phyloP scores from a whole-genome alignment of 805 yeast species.

The Yamadazyma laniorum region DNA sequence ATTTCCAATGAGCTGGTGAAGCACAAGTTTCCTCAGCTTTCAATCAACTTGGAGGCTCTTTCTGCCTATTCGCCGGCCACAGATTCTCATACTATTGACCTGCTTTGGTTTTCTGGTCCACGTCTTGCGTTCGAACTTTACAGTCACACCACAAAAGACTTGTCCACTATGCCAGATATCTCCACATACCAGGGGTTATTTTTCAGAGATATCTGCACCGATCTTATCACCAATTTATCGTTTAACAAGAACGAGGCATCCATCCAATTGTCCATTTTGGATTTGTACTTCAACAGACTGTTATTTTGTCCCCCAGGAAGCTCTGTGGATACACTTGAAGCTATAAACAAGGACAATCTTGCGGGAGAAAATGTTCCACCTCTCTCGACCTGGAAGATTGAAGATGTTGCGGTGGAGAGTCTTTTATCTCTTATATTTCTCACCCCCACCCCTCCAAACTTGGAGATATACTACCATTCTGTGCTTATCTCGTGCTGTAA shows the following conservation, averaged over 20 bases:
- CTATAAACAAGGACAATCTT: conserved; percentile 41
- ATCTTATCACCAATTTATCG: conserved; percentile 74
- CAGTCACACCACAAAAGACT: conserved; percentile 40
- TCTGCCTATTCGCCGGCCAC: conserved; percentile 19
- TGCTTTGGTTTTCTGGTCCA: conserved; percentile 61
- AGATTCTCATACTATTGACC: conserved; percentile 44
- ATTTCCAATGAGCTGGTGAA: conserved; percentile 39
- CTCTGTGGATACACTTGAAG: conserved; percentile 64
- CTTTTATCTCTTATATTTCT: conserved; percentile 74
- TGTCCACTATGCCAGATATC: conserved; percentile 55
- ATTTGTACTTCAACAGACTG: conserved; percentile 64
- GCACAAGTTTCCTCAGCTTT: conserved; percentile 40
- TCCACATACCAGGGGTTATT: conserved; percentile 47
- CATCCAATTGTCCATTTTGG: conserved; percentile 73
- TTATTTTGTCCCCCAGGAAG: conserved; percentile 60
- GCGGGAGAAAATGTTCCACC: conserved; percentile 40
- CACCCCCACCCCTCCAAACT: conserved; percentile 65
- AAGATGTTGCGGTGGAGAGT: conserved; percentile 83
- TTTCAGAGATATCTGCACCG: conserved; percentile 72
- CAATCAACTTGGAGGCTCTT: conserved; percentile 12
- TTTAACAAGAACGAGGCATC: conserved; percentile 88
- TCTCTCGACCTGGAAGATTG: conserved; percentile 82
- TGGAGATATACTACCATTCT: conserved; percentile 77
- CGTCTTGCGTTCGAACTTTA: conserved; percentile 63
- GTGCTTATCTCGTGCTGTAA: conserved; percentile 83